These are phyloP conservation scores for Xerocomus spinulosus DNA, from an alignment of 768 basidiomycete genomes.

Conservation along the genomic window DNA sequence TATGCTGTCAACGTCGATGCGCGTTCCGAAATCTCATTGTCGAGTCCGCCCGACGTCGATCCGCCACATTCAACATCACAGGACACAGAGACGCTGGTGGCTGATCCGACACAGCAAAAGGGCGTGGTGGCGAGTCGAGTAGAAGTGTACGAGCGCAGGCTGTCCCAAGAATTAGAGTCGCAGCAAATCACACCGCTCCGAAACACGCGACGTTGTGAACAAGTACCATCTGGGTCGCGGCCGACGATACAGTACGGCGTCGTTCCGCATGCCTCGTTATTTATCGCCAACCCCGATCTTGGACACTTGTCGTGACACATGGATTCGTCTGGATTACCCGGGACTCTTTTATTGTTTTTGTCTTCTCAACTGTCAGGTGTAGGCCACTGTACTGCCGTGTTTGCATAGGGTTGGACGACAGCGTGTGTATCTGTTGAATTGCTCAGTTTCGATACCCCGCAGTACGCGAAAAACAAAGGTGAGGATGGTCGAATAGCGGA, in stretches of 20 bases:
- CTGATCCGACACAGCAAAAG: background rate
- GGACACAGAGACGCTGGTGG: conserved; percentile 4
- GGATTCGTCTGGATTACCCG: conserved; percentile 1
- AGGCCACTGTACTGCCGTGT: conserved; percentile 9
- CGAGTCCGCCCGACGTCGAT: conserved; percentile 12
- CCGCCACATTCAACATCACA: conserved; percentile 18
- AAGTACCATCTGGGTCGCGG: conserved; percentile 37
- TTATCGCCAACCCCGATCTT: conserved; percentile 61
- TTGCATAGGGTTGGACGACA: background rate
- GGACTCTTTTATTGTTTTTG: background rate
- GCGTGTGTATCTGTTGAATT: conserved; percentile 5
- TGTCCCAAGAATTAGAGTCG: conserved; percentile 52
- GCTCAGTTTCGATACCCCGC: too few species aligned
- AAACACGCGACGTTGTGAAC: conserved; percentile 42
- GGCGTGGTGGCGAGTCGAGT: conserved; percentile 47
- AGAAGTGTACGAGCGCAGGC: conserved; percentile 52
- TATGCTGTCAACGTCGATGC: conserved; percentile 6
- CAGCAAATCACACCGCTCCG: conserved; percentile 26
- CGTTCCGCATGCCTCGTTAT: conserved; percentile 57
- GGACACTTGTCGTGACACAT: conserved; percentile 12
- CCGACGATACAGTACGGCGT: conserved; percentile 58
- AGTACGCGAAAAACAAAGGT: too few species aligned
- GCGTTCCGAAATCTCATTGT: conserved; percentile 10
- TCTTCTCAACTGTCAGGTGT: background rate
- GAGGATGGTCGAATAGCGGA: background rate